These are phyloP conservation scores for Cucurbita pepo DNA, from an alignment of 306 rosid species.

Conservation along the genomic window DNA sequence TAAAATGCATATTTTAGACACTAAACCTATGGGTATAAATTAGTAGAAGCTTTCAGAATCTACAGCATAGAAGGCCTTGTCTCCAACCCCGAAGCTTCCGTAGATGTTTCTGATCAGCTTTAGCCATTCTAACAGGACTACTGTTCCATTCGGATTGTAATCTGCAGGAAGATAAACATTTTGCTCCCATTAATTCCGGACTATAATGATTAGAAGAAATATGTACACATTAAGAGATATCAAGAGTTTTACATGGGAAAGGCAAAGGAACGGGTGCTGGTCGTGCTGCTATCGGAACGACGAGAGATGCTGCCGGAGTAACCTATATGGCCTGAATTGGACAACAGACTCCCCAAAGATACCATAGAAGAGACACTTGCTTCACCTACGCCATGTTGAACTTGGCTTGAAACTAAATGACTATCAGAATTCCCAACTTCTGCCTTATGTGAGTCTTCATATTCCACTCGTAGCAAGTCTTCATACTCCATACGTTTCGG, in stretches of 20 bases:
- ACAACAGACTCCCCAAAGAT: conserved; percentile 26
- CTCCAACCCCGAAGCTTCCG: conserved; percentile 53
- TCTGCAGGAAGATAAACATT: conserved; percentile 29
- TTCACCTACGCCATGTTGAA: conserved; percentile 23
- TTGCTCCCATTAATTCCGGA: neutral
- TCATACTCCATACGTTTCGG: conserved; percentile 6
- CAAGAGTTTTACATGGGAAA: conserved; percentile 44
- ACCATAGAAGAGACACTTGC: conserved; percentile 42
- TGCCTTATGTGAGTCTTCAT: neutral
- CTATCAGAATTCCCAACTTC: conserved; percentile 8
- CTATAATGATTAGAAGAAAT: neutral
- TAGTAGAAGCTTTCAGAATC: conserved; percentile 37
- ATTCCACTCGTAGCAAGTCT: conserved; percentile 1
- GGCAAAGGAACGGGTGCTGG: conserved; percentile 92
- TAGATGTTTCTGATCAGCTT: conserved; percentile 36
- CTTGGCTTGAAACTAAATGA: conserved; percentile 14
- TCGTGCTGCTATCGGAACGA: conserved; percentile 91
- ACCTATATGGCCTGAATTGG: conserved; percentile 42
- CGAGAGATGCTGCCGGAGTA: conserved; percentile 80
- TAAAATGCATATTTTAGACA: conserved; percentile 11
- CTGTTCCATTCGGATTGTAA: conserved; percentile 65
- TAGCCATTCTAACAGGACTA: conserved; percentile 86
- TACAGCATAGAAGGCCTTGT: conserved; percentile 70
- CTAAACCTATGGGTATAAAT: conserved; percentile 20
- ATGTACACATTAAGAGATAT: neutral